Base-by-base conservation (phyloP, 257 asterid genomes). In the Nicotiana benthamiana region DNA sequence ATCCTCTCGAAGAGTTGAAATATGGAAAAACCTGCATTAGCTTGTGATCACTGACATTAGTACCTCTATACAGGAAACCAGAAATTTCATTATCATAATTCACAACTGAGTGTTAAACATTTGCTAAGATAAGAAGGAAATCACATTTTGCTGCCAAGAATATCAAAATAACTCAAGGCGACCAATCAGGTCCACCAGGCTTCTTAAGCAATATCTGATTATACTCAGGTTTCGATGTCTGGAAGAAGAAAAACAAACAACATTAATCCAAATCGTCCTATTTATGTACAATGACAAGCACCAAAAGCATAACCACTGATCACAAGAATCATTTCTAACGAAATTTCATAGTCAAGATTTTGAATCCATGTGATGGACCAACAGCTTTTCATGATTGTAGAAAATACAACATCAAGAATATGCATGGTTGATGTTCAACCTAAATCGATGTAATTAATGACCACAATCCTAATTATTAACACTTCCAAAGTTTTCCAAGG, bases 191-290 rank as follows among this genome's bases (percentile, higher is more conserved):
- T 84, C 90, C 96, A 85, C 96, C 97, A 13, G 97, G 88, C 86
- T 93, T 94, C 96, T 90, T 94, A 87, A 92, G 92, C 51, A 90
- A 92, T 82, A 94, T 83, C 60, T 93, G 96, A 56, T 94, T 94
- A 67, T 94, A 94, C 82, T 93, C 97, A 1, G 98, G 97, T 81
- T 97, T 93, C 77, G 97, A 90, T 67, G 96, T 92, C 98, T 94
- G 92, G 81, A 51, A 30, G 66, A 79, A 59, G 75, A 26, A 82
- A 18, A 24, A 77, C 20, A 18, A 16, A 12, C 28, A 16, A n/a
- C 52, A 56, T 51, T 57, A 24, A 57, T 17, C 4, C 43, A n/a
- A 56, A 56, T 2, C 12, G 12, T 56, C 26, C 26, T 7, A 52
- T 52, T 40, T 52, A 52, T 16, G 2, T 52, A 52, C 6, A 56